Base-by-base conservation (phyloP, 1,139 yeast species). In the Kluyveromyces sp. region DNA sequence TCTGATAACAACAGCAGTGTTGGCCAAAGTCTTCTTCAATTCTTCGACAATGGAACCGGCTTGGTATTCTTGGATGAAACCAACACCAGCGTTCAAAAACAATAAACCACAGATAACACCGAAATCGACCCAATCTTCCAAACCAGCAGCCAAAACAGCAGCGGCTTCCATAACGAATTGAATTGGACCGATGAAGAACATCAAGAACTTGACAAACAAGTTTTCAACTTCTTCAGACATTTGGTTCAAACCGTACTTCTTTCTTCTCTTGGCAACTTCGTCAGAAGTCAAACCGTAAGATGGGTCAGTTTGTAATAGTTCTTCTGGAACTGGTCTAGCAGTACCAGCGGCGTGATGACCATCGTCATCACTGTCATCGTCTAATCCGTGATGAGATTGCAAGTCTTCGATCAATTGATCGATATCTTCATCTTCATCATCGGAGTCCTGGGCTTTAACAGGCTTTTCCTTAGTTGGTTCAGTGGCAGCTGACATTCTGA, bases 81-180 rank as follows among this genome's bases (percentile, higher is more conserved):
- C 97, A 69, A 90, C 97, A 62, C 75, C 74, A 57, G 97, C 97
- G 74, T 90, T 90, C 70, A 90, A 81, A 70, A 83, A 65, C 61
- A 90, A 77, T 64, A 90, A 75, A 71, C 85, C 97, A 72, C 88
- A 81, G 67, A 90, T 89, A 70, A 90, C 97, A 80, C 97, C 97
- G 77, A 89, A 89, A 79, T 89, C 97, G 67, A 90, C 96, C 97
- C 97, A 90, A 75, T 89, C 97, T 74, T 88, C 94, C 65, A 90
- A 79, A 84, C 97, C 97, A 57, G 96, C 96, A 63, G 97, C 97
- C 70, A 90, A 78, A 55, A 89, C 79, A 63, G 97, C 97, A 65
- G 97, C 97, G 68, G 95, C 89, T 75, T 89, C 97, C 97, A 90
- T 90, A 69, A 90, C 97, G 82, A 90, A 90, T 77, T 90, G 97